Conservation (phyloP, 768 basidiomycete species). For the Kwoniella dendrophila region DNA sequence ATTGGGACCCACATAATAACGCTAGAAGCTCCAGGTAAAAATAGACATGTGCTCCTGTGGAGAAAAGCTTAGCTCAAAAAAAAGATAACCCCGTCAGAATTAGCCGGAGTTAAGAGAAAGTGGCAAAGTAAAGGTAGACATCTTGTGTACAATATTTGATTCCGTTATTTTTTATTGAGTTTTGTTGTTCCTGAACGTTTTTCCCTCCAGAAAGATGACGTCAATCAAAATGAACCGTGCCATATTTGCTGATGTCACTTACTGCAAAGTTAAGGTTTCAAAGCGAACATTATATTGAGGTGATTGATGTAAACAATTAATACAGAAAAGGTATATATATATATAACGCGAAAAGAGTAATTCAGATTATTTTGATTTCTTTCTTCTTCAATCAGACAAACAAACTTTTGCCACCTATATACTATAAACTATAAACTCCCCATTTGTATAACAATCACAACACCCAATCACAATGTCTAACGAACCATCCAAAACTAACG, state of each 20-base stretch:
- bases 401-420: slow-evolving; percentile 5
- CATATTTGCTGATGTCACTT: background rate
- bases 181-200: no score
- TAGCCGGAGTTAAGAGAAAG: no score
- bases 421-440: slow-evolving; percentile 11
- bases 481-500: slow-evolving; percentile 54
- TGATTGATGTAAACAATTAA: background rate
- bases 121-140: no score
- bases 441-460: slow-evolving; percentile 8
- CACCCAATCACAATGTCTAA: slow-evolving; percentile 31
- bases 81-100: no score
- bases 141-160: no score
- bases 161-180: no score
- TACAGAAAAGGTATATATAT: background rate
- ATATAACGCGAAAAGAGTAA: background rate
- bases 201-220: no score
- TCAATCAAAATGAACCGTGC: background rate
- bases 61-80: no score
- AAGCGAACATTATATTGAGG: background rate
- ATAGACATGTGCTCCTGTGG: no score
- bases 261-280: no score
- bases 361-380: background rate
- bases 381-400: background rate
- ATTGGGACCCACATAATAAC: no score
- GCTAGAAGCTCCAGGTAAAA: no score